Percentiles rank a stretch among this genome's conserved stretches.
Conservation (phyloP, 768 basidiomycete genomes). For the Phaffia tasmanica region DNA sequence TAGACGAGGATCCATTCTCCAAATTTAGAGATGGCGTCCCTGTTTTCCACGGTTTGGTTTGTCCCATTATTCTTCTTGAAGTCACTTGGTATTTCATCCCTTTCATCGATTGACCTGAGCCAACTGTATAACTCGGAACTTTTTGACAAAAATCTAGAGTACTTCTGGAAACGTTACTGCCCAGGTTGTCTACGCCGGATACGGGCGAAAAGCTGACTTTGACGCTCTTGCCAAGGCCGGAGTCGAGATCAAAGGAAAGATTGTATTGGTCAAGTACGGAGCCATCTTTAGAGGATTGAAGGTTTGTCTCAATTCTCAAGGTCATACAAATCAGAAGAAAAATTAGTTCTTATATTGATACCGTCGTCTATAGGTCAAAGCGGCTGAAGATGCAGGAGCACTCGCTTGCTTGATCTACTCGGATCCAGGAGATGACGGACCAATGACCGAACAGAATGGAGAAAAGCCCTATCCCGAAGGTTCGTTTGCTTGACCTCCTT, state of each 20-base stretch:
- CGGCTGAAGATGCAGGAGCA: conserved; percentile 72
- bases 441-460: conserved; percentile 62
- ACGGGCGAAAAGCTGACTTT: conserved; percentile 64
- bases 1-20: conserved; percentile 62
- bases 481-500: background rate
- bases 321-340: conserved; percentile 37
- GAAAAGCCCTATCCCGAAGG: conserved; percentile 45
- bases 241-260: conserved; percentile 60
- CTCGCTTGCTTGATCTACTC: conserved; percentile 61
- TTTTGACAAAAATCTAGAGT: conserved; percentile 55
- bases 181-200: conserved; percentile 57
- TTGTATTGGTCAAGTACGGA: conserved; percentile 55
- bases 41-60: conserved; percentile 45
- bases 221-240: conserved; percentile 55
- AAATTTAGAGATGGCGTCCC: conserved; percentile 57
- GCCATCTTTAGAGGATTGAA: conserved; percentile 73
- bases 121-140: background rate
- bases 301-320: conserved; percentile 25
- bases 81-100: background rate
- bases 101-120: background rate
- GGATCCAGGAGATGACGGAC: conserved; percentile 76
- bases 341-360: conserved; percentile 7
- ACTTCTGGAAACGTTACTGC: conserved; percentile 56
- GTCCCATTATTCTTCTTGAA: background rate
- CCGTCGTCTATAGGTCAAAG: conserved; percentile 49